A percentile compares a stretch with the other conserved stretches of the same genome.
Conservation (phyloP, 768 basidiomycete species). For the Mycena venus region DNA sequence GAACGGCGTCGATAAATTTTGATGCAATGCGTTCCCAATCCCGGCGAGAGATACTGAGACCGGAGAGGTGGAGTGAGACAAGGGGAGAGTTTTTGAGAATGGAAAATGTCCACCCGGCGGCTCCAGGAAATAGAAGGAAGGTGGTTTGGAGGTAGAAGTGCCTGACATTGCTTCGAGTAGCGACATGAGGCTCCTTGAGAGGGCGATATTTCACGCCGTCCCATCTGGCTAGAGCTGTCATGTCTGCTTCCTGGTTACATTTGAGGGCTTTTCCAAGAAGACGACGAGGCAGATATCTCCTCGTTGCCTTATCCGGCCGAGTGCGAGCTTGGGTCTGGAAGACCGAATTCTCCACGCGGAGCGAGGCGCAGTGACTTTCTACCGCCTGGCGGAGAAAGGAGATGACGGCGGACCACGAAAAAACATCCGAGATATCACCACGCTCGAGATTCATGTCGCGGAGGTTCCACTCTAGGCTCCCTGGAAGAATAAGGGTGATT, state of each 20-base stretch:
- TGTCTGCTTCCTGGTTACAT: not conserved
- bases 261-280: not conserved
- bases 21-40: not conserved
- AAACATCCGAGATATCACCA: not conserved
- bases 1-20: not conserved
- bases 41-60: not conserved
- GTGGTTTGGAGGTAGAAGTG: not conserved
- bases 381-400: not conserved
- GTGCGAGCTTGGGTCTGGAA: not conserved
- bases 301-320: not conserved
- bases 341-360: not conserved
- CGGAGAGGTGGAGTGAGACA: slow-evolving; percentile 5
- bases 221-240: not conserved
- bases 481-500: slow-evolving; percentile 9
- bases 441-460: slow-evolving; percentile 17
- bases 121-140: slow-evolving; percentile 4
- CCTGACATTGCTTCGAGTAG: not conserved
- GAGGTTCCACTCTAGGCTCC: slow-evolving; percentile 20
- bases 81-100: not conserved
- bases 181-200: not conserved
- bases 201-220: slow-evolving; percentile 6
- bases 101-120: slow-evolving; percentile 13
- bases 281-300: not conserved
- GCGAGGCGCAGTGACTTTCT: not conserved
- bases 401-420: not conserved